A percentile compares a stretch with the other conserved stretches of the same genome.
Conservation (phyloP, 768 basidiomycete species). For the Naematelia aurantialba region DNA sequence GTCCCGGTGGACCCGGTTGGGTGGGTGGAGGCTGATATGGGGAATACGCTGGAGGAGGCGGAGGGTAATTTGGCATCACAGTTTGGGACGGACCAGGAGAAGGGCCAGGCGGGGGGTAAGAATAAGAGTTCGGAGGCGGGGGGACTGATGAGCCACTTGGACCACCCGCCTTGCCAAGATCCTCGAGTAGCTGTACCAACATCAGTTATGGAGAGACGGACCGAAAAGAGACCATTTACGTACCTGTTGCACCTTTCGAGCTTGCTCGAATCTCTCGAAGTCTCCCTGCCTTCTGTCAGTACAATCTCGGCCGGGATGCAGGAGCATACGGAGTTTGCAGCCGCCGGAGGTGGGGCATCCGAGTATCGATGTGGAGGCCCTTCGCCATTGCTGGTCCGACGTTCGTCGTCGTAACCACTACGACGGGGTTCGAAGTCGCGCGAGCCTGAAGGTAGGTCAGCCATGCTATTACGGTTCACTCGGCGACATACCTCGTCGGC, state of each 20-base stretch:
- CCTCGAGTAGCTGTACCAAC: neutral
- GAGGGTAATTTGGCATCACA: neutral
- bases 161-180: neutral
- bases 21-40: conserved; percentile 5
- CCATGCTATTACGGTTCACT: neutral
- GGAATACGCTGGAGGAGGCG: conserved; percentile 4
- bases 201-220: neutral
- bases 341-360: conserved; percentile 11
- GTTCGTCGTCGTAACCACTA: neutral
- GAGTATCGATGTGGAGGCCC: conserved; percentile 18
- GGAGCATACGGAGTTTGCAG: conserved; percentile 1
- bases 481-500: neutral
- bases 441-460: neutral
- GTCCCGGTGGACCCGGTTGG: conserved; percentile 2
- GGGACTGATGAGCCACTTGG: neutral
- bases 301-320: neutral
- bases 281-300: conserved; percentile 35
- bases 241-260: conserved; percentile 44
- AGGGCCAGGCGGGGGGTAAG: neutral
- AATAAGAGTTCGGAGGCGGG: neutral
- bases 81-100: neutral
- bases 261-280: conserved; percentile 80
- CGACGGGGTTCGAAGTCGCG: conserved; percentile 1
- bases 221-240: conserved; percentile 10
- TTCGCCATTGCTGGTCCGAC: neutral